Base-by-base conservation (phyloP, 1,139 yeast genomes). In the Candida smagusa region DNA sequence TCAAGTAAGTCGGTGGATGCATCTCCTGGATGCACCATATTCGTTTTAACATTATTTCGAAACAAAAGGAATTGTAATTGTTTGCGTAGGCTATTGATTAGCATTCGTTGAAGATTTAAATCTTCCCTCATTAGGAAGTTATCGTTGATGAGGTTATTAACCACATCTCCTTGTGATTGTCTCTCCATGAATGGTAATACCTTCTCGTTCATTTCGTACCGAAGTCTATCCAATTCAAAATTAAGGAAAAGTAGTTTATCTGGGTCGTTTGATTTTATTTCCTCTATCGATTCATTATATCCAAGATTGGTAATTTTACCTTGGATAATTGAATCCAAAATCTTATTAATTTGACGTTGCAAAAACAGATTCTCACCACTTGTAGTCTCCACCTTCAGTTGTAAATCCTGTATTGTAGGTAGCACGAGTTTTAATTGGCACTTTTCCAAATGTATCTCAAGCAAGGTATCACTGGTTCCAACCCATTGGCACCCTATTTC, bases 271-370 rank as follows among this genome's bases (percentile, higher is more conserved):
- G 52, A 54, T 39, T 52, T 57, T 32, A 74, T 66, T 43, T 74
- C 79, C 50, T 74, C 79, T 11, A 72, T 48, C 2, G 68, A 65
- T 38, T 73, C 70, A 36, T 65, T 61, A 46, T 72, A 74, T 0
- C 81, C 81, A 16, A 75, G 52, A 46, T 76, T 76, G 6, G 79
- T 70, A 24, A 76, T 56, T 46, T 68, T 74, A 1, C 81, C 81
- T 43, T 70, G 79, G 4, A 72, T 60, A 6, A 75, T 62, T 35
- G 75, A 70, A 47, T 71, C 73, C 43, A 76, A 55, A 3, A 77
- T 68, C 38, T 65, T 65, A 34, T 73, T 65, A 31, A 77, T 59
- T 48, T 75, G 80, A 23, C 55, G 48, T 39, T 68, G 75, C 28
- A 70, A 49, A 36, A 53, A 58, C n/a, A 38, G 39, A 39, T 69